phyloP scores from a whole-genome alignment of 805 yeast species.

The Kazachstania kunashirensis region DNA sequence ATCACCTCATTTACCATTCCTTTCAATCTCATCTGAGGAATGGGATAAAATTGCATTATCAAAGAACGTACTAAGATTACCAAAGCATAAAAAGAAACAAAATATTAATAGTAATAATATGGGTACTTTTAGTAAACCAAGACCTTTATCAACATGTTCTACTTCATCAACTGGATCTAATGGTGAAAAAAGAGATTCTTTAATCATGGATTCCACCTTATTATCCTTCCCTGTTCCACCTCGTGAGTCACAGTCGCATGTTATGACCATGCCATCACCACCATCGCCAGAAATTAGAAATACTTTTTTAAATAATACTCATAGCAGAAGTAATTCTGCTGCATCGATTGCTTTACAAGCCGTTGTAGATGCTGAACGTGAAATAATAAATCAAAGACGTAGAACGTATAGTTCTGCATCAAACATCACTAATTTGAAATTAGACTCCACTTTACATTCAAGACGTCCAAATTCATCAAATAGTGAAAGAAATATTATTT shows the following conservation, averaged over 20 bases:
- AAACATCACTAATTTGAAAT: background rate
- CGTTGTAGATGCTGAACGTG: conserved; percentile 52
- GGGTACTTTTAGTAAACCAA: conserved; percentile 1
- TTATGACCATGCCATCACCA: conserved; percentile 38
- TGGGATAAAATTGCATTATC: conserved; percentile 55
- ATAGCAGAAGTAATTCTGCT: conserved; percentile 36
- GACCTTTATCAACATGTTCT: conserved; percentile 27
- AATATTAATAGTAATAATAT: conserved; percentile 1
- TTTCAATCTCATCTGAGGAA: conserved; percentile 79
- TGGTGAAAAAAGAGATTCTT: conserved; percentile 32
- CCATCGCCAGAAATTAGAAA: conserved; percentile 22
- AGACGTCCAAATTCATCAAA: conserved; percentile 1
- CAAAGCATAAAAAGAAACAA: conserved; percentile 10
- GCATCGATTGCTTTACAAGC: conserved; percentile 67
- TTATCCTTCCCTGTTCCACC: conserved; percentile 54
- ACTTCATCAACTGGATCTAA: conserved; percentile 35
- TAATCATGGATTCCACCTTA: conserved; percentile 27
- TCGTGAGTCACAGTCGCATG: conserved; percentile 57
- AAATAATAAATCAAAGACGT: conserved; percentile 5
- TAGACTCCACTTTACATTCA: background rate
- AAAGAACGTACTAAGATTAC: conserved; percentile 8
- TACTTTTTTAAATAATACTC: conserved; percentile 13
- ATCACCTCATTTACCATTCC: conserved; percentile 68
- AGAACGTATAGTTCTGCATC: background rate
- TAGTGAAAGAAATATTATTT: background rate